Evolutionary conservation across 176 grass and related monocot species (phyloP), one percentile per base, ranked within the genome.

Genomic region (Canna indica): DNA sequence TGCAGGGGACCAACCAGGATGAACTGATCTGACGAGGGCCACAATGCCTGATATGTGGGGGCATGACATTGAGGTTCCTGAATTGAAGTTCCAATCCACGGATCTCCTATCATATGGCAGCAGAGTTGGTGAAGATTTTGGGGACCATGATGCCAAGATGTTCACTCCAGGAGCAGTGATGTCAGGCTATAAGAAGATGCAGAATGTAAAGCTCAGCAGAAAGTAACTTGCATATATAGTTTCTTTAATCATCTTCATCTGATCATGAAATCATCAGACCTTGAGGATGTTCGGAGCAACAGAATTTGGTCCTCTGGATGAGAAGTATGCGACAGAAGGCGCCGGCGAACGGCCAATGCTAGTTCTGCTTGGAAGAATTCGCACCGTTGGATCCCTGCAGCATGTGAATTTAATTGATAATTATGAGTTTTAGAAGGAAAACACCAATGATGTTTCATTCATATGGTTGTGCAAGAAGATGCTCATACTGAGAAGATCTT

Each of bases 51-150:
- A 82, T 35, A 88, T 82, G 72, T 99, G 89, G 2, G 89, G 89
- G 84, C 90, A 99, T 24, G 90, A 87, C 90, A 99, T 99, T 32
- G 94, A 93, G 45, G 89, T 99, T 10, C 89, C 86, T 2, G 94
- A 86, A 47, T 88, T 84, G 54, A 99, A 77, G 89, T 99, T 99
- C 83, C 86, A 99, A 13, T 34, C 13, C 34, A 86, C 83, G 10
- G 80, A 82, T 4, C 89, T 82, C 47, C 39, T 33, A 59, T 99
- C 86, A 39, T 82, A 76, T 0, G 89, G 89, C 0, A 93, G 22
- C 71, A 74, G 26, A 67, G 86, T 99, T 22, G 94, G 86, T 14
- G 94, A 83, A 34, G 94, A 85, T 50, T 59, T 78, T 22, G 77
- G 80, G 24, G 84, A 79, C 94, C 94, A 97, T 22, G 93, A 86